Base-by-base conservation (phyloP, 176 grass and related monocot genomes). In the Neostapfia colusana region DNA sequence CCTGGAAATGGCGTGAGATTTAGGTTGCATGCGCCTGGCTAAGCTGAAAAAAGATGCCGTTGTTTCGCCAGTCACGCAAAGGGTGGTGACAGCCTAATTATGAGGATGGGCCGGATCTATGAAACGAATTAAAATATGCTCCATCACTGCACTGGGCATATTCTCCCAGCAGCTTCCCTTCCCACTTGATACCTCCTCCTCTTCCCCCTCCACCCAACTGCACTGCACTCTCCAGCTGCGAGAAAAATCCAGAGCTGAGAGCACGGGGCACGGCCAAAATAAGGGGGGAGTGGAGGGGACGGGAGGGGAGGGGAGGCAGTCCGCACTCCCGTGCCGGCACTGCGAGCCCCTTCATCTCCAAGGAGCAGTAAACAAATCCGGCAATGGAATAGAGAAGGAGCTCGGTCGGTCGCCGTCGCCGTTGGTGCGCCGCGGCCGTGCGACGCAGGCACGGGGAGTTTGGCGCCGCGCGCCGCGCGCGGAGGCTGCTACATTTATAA, bases 131-230 rank as follows among this genome's bases (percentile, higher is more conserved):
- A n/a, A n/a, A n/a, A n/a, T n/a, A n/a, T n/a, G n/a, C 50, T 21
- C 6, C 50, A 54, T 31, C 3, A 31, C 31, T 31, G 2, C 31
- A 31, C 31, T 43, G 4, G 4, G 80, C 68, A 84, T 79, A 83
- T 88, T 88, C 86, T 45, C 63, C 55, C 54, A 6, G 18, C 36
- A 37, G n/a, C n/a, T n/a, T n/a, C n/a, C n/a, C 43, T 60, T 4
- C 79, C 45, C 27, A 25, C 49, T 4, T 18, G 67, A 87, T 83
- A 1, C 85, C 24, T 17, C 34, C 48, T 17, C 38, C n/a, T 31
- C 60, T 17, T 16, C 64, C 38, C n/a, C 42, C 60, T 17, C 21
- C 64, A 23, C 43, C 13, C 24, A 16, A 0, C 51, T 17, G 10
- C 27, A 0, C 51, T 17, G 10, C 27, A 2, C 45, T 48, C 45